Conservation (phyloP, 2,329 filamentous ascomycete species). For the Aureobasidium melanogenum region DNA sequence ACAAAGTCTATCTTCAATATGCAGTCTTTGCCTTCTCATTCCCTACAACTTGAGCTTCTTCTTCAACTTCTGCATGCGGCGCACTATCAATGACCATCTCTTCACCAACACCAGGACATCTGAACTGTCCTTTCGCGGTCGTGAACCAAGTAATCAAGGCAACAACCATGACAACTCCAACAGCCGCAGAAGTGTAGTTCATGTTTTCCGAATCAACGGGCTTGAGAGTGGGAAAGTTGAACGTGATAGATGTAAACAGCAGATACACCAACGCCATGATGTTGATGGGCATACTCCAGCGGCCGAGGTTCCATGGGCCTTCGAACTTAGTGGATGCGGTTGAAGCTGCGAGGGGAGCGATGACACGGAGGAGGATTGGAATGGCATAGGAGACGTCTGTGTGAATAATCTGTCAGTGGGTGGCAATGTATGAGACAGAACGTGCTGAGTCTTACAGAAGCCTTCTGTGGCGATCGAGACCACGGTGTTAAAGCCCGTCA, state of each 20-base stretch:
- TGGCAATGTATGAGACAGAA: not conserved
- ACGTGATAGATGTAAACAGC: conserved; percentile 46
- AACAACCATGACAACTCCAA: conserved; percentile 46
- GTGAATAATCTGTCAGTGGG: conserved; percentile 18
- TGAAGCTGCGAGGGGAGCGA: conserved; percentile 34
- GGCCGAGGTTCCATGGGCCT: conserved; percentile 38
- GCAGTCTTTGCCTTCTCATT: not conserved
- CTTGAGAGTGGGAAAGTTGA: conserved; percentile 45
- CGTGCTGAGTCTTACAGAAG: conserved; percentile 36
- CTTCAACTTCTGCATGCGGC: not conserved
- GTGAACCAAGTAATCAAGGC: conserved; percentile 44
- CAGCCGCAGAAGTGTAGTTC: conserved; percentile 51
- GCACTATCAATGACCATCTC: conserved; percentile 3
- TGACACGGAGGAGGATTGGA: conserved; percentile 43
- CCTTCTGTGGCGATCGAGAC: conserved; percentile 50
- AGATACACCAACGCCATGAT: conserved; percentile 43
- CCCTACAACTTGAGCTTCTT: not conserved
- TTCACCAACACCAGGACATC: conserved; percentile 31
- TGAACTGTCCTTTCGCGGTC: conserved; percentile 42
- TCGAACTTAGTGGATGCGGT: conserved; percentile 33
- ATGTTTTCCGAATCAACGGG: conserved; percentile 48
- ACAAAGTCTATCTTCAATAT: not conserved
- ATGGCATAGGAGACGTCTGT: conserved; percentile 51
- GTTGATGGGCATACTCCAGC: conserved; percentile 38
- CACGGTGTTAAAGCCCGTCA: conserved; percentile 16